Evolutionary conservation across 2,329 filamentous ascomycete species (phyloP), one percentile per base, ranked within the genome.

Genomic region (Diaporthe aspalathi): DNA sequence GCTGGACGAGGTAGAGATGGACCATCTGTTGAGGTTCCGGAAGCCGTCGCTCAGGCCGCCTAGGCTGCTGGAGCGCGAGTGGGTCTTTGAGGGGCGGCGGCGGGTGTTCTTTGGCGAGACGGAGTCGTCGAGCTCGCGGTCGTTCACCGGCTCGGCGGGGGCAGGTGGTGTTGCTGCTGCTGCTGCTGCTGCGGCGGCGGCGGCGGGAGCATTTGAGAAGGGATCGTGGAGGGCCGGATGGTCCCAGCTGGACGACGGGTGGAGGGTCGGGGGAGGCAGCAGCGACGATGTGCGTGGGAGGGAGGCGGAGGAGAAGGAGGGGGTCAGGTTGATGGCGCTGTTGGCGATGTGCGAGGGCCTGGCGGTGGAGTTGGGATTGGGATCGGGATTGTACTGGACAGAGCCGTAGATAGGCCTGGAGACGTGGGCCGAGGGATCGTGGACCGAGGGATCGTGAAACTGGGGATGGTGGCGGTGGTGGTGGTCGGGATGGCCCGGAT

Each of bases 21-120:
- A 88, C 86, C 86, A 87, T 76, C 86, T 84, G 76, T 88, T 85
- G 72, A 86, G 81, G 73, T 84, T 84, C 77, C 83, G 84, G 50
- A 85, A 81, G 54, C 81, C 79, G 70, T 87, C 84, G 76, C 80
- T 83, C 73, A 80, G 73, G 73, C 78, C 79, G 68, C 78, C 78
- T 27, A 78, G 76, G 72, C 77, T 82, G 71, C 78, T 82, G 14
- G 81, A 81, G 57, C 82, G 79, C 60, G 81, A 82, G 66, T 79
- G 79, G 12, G 75, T 75, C 67, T 74, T 77, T 66, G 72, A 72
- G 5, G 43, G 67, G 12, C 68, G 72, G 7, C 70, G 67, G 20
- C 65, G 66, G 47, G 67, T 71, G 29, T 72, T 72, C 62, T 70
- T 70, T 74, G 75, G 66, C 70, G 68, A 71, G 69, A 72, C 69